Base-by-base conservation (phyloP, 2,329 filamentous ascomycete genomes). In the Beauveria rudraprayagi region DNA sequence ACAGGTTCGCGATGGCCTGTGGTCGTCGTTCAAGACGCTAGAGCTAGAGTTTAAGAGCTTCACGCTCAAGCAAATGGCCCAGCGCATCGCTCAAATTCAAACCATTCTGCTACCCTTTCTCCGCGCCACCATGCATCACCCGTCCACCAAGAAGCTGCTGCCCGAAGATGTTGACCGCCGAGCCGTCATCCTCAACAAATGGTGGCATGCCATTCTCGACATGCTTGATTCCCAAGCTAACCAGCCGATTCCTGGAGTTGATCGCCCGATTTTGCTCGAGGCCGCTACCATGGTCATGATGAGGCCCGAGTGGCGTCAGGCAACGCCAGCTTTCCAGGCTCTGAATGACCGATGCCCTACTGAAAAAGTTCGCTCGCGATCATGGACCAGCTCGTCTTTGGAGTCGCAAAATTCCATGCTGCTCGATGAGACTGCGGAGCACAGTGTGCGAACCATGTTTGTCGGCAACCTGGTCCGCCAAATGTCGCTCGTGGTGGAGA, bases 391-490 rank as follows among this genome's bases (percentile, higher is more conserved):
- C 63, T 81, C 83, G 2, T 81, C 80, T 16, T 83, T 85, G 14
- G 86, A 88, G 62, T 92, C 91, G 51, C 76, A 91, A 61, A 79
- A 88, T 58, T 77, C 75, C 3, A 71, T 73, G 1, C 77, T 82
- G 60, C 68, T 84, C 22, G 77, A 77, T 37, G 80, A 84, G 69
- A 94, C 91, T 5, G 89, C 92, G 11, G 86, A 92, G 69, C 91
- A 96, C 73, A 96, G 95, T 68, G 87, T 96, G 26, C 85, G 90
- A 62, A 93, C 91, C 69, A 92, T 92, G 73, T 96, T 95, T 71
- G 83, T 89, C 40, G 83, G 90, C 65, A 96, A 94, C 66, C 76
- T 97, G 37, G 81, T 91, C 47, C 85, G 88, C 44, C 92, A 96
- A 69, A 89, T 96, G 85, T 81, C 84, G 1, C 89, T 94, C 65